A percentile compares a stretch with the other conserved stretches of the same genome.
Evolutionary conservation across 129 eudicot species (phyloP).

Genomic region (Gnaphalium uliginosum): DNA sequence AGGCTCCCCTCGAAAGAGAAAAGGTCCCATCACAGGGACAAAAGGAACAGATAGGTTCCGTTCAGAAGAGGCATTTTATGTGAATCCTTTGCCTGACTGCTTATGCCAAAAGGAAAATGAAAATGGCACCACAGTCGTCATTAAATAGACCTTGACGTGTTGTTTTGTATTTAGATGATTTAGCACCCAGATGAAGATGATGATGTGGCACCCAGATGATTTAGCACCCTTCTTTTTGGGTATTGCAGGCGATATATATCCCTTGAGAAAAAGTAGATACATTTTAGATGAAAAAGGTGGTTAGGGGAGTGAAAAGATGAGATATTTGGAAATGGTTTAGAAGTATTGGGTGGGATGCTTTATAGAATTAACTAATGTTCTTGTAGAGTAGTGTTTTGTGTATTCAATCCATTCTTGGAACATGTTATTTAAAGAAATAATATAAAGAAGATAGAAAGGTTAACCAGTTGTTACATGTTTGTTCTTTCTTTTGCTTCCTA

Average conservation of each 20-base stretch:
- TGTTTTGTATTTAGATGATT: constrained; percentile 13
- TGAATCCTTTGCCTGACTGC: constrained; percentile 93
- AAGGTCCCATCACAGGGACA: constrained; percentile 93
- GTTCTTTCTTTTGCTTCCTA: not conserved
- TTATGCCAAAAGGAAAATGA: constrained; percentile 56
- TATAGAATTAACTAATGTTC: not conserved
- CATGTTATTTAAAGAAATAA: constrained; percentile 20
- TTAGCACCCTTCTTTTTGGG: not conserved
- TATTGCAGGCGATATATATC: constrained; percentile 7
- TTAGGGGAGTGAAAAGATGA: not conserved
- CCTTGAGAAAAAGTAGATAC: constrained; percentile 20
- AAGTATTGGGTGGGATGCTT: constrained; percentile 13
- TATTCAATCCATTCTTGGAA: constrained; percentile 29
- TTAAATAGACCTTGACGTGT: constrained; percentile 33
- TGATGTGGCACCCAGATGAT: not conserved
- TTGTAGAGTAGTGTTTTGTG: constrained; percentile 21
- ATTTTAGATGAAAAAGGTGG: constrained; percentile 22
- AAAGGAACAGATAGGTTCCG: constrained; percentile 94
- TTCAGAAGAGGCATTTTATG: constrained; percentile 93
- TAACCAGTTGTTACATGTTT: not conserved
- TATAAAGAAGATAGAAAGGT: constrained; percentile 17
- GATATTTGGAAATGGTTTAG: constrained; percentile 20
- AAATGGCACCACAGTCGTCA: constrained; percentile 33
- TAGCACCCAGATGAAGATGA: constrained; percentile 17
- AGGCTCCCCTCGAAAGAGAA: constrained; percentile 90